A percentile compares a stretch with the other conserved stretches of the same genome.
Evolutionary conservation across 371 early-diverging fungal species (phyloP).

Genomic region (Zopfochytrium polystomum): DNA sequence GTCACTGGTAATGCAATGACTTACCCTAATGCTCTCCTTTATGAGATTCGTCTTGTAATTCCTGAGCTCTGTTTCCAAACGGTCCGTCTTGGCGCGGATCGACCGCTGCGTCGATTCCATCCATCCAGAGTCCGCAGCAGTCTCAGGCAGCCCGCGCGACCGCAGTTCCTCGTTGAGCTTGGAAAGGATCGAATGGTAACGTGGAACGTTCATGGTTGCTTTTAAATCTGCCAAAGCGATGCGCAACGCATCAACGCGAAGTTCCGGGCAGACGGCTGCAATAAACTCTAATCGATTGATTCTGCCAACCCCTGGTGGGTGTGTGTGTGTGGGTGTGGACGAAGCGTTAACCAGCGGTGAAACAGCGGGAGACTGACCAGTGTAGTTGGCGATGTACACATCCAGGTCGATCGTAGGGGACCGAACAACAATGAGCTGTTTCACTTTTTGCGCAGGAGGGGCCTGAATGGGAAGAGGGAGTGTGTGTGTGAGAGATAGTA

Average conservation of each 20-base stretch:
- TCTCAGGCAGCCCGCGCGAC: conserved; percentile 31
- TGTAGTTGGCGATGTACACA: conserved; percentile 63
- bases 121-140: conserved; percentile 52
- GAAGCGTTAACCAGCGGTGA: no score
- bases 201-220: conserved; percentile 50
- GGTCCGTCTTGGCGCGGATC: conserved; percentile 53
- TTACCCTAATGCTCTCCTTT: conserved; percentile 80
- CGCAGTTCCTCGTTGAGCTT: conserved; percentile 55
- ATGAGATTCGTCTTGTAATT: conserved; percentile 65
- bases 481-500: no score
- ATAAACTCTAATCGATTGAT: conserved; percentile 72
- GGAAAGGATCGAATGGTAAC: conserved; percentile 50
- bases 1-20: no score
- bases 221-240: conserved; percentile 62
- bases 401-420: conserved; percentile 61
- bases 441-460: no score
- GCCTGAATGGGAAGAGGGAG: no score
- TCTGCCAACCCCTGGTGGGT: conserved; percentile 64
- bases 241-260: conserved; percentile 63
- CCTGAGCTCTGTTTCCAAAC: conserved; percentile 70
- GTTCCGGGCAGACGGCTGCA: conserved; percentile 66
- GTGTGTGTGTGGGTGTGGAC: no score
- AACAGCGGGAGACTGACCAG: conserved; percentile 44
- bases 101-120: conserved; percentile 50
- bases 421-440: no score